phyloP scores from a whole-genome alignment of 2,329 filamentous ascomycete species.

The Fusarium xyrophilum region DNA sequence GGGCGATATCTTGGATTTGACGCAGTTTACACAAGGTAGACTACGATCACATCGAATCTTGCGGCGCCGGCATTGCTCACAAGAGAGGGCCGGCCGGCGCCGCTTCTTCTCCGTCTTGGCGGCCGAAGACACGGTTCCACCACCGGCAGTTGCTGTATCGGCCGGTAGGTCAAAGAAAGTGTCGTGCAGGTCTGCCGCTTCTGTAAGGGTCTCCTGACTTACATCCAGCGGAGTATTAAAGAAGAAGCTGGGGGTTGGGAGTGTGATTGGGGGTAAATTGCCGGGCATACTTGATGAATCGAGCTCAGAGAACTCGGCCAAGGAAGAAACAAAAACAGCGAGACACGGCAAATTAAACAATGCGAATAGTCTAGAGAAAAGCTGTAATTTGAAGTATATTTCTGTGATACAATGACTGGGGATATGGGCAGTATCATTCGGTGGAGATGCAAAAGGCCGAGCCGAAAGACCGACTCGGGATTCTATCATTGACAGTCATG shows the following conservation, averaged over 20 bases:
- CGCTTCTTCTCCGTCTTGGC: conserved; percentile 47
- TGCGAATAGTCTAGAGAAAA: background rate
- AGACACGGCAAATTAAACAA: conserved; percentile 18
- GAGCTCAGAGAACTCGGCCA: background rate
- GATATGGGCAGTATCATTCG: background rate
- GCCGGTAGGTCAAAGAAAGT: background rate
- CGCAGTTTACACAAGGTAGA: conserved; percentile 65
- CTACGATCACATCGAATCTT: conserved; percentile 69
- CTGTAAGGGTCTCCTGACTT: conserved; percentile 1
- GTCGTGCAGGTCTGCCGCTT: background rate
- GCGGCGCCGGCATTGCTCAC: conserved; percentile 63
- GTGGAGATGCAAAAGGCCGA: conserved; percentile 24
- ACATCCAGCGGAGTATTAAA: conserved; percentile 20
- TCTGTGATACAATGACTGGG: background rate
- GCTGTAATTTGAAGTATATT: background rate
- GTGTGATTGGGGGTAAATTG: conserved; percentile 13
- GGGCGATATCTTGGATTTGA: conserved; percentile 60
- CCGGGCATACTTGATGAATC: conserved; percentile 3
- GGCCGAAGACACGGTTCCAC: conserved; percentile 13
- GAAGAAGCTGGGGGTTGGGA: conserved; percentile 26
- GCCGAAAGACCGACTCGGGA: conserved; percentile 28
- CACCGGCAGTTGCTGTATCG: background rate
- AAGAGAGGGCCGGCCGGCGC: conserved; percentile 56
- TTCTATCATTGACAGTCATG: conserved; percentile 1
- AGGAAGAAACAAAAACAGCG: background rate